Base-by-base conservation (phyloP, 345 rosid species). In the Syzygium oleosum region DNA sequence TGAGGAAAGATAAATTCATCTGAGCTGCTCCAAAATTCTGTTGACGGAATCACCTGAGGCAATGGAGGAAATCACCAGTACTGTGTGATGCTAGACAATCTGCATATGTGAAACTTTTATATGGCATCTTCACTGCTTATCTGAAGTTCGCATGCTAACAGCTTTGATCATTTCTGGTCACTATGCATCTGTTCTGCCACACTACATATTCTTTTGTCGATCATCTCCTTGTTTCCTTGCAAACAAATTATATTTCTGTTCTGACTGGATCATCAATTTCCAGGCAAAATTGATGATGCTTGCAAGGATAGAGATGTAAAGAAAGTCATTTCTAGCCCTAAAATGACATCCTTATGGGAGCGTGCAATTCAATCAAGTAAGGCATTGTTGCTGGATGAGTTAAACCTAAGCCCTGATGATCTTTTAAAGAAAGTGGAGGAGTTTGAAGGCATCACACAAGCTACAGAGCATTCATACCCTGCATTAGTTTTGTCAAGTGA, bases 321-420 rank as follows among this genome's bases (percentile, higher is more conserved):
- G 84, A 85, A 80, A 52, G 91, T 90, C 87, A 91, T 89, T 79
- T 95, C 96, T 79, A 95, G 96, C 92, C 97, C 97, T 61, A 94
- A 95, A 93, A 96, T 95, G 99, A 91, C 92, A 88, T 93, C 94
- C 43, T 91, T 94, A 19, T 96, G 99, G 99, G 89, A 93, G 87
- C 92, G 90, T 41, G 98, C 98, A 3, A 85, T 95, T 19, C 96
- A 94, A 77, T 93, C 95, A 34, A 94, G 91, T 86, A 96, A 95
- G 89, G 98, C 99, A 17, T 86, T 94, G 83, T 43, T 95, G 86
- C 91, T 95, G 84, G 95, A 94, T 78, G 92, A 94, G 88, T 89
- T 89, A 23, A 85, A 92, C 89, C 91, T 94, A 27, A 90, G 92
- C 77, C 99, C 98, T 1, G 96, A 97, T 88, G 93, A 89, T 58